phyloP scores from a whole-genome alignment of 225 moss, liverwort and hornwort species.

The Physcomitrium patens region DNA sequence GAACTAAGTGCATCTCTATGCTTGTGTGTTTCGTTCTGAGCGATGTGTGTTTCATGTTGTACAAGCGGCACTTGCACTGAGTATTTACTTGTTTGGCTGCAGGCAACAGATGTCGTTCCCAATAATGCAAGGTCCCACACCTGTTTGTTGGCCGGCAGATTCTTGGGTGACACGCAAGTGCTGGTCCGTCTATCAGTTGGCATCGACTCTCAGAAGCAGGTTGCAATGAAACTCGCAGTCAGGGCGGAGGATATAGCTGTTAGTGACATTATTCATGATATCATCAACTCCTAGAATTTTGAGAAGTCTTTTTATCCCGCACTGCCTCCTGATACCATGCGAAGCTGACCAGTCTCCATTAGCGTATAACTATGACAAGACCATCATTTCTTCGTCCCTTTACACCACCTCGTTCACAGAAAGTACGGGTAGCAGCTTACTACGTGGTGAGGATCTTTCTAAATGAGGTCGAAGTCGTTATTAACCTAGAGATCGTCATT shows the following conservation, averaged over 20 bases:
- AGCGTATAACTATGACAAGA: no score
- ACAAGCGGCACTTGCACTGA: not conserved
- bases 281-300: slow-evolving; percentile 55
- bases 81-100: slow-evolving; percentile 6
- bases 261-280: slow-evolving; percentile 69
- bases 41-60: not conserved
- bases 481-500: no score
- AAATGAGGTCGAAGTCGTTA: no score
- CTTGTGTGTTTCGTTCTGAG: not conserved
- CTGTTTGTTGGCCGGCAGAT: slow-evolving; percentile 67
- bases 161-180: slow-evolving; percentile 69
- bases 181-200: slow-evolving; percentile 75
- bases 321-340: no score
- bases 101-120: slow-evolving; percentile 71
- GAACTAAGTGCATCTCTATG: not conserved
- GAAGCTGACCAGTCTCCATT: no score
- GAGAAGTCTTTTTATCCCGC: no score
- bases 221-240: slow-evolving; percentile 85
- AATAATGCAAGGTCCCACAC: slow-evolving; percentile 81
- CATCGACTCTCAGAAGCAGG: slow-evolving; percentile 75
- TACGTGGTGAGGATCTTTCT: no score
- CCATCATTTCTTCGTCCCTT: no score
- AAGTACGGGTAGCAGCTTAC: no score
- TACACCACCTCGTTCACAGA: no score
- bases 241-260: slow-evolving; percentile 63